phyloP scores from a whole-genome alignment of 805 yeast species.

The Cyberlindnera subsufficiens region DNA sequence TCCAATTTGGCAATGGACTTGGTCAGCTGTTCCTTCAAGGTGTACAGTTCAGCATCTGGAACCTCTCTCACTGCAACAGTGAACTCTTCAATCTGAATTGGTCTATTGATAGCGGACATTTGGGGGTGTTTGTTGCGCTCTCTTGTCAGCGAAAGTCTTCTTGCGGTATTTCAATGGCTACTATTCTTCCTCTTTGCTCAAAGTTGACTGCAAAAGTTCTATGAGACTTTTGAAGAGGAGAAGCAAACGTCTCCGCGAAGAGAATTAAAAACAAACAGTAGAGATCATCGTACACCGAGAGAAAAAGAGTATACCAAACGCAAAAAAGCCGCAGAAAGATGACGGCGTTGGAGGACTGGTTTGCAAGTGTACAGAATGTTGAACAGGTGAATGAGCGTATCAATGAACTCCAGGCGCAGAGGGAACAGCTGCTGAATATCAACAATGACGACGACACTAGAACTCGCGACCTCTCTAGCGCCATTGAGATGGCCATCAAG shows the following conservation, averaged over 20 bases:
- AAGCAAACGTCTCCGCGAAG: too few relatives aligned
- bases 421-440: background rate
- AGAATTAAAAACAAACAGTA: background rate
- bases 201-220: background rate
- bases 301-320: too few relatives aligned
- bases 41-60: conserved; percentile 36
- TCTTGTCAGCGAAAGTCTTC: too few relatives aligned
- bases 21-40: conserved; percentile 28
- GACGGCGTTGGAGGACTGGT: conserved; percentile 1
- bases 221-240: too few relatives aligned
- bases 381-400: conserved; percentile 8
- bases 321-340: background rate
- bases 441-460: conserved; percentile 5
- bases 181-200: conserved; percentile 5
- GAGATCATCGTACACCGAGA: too few relatives aligned
- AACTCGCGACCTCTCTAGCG: conserved; percentile 13
- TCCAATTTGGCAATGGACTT: conserved; percentile 41
- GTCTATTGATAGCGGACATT: conserved; percentile 29
- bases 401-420: conserved; percentile 7
- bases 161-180: conserved; percentile 5
- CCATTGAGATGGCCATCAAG: conserved; percentile 8
- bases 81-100: conserved; percentile 42
- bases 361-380: conserved; percentile 2
- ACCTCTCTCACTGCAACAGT: conserved; percentile 46
- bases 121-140: background rate